Evolutionary conservation across 73 alveolate genomes (phyloP).

Genomic region (Paramecium biaurelia): DNA sequence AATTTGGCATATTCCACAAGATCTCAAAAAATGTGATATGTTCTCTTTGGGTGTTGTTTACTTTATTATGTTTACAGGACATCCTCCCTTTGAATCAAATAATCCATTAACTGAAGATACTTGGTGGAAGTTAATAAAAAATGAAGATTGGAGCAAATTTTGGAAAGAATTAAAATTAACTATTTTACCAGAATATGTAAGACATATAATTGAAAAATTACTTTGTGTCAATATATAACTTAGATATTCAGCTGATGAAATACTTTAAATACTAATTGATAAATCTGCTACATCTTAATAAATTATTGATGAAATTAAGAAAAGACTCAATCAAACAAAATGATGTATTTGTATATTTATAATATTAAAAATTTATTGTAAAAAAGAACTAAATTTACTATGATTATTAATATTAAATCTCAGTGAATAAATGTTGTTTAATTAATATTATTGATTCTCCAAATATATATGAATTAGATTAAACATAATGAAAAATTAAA

Average conservation of each 20-base stretch:
- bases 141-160: constrained; percentile 1
- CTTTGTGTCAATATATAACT: background rate
- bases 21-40: constrained; percentile 30
- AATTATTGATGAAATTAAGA: constrained; percentile 6
- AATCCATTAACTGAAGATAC: background rate
- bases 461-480: background rate
- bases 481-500: background rate
- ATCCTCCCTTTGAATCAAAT: constrained; percentile 43
- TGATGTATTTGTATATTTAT: constrained; percentile 1
- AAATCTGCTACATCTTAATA: background rate
- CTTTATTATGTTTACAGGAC: constrained; percentile 39
- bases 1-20: constrained; percentile 49
- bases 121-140: constrained; percentile 39
- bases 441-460: background rate
- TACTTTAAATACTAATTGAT: background rate
- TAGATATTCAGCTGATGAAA: background rate
- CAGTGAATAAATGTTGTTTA: too few relatives aligned
- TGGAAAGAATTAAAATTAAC: constrained; percentile 43
- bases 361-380: background rate
- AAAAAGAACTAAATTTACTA: background rate
- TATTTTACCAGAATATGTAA: constrained; percentile 8
- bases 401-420: too few relatives aligned
- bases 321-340: constrained; percentile 13
- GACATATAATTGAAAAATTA: background rate
- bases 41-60: constrained; percentile 37